Conservation (phyloP, 208 protist genomes). For the Wallacemonas sp. region DNA sequence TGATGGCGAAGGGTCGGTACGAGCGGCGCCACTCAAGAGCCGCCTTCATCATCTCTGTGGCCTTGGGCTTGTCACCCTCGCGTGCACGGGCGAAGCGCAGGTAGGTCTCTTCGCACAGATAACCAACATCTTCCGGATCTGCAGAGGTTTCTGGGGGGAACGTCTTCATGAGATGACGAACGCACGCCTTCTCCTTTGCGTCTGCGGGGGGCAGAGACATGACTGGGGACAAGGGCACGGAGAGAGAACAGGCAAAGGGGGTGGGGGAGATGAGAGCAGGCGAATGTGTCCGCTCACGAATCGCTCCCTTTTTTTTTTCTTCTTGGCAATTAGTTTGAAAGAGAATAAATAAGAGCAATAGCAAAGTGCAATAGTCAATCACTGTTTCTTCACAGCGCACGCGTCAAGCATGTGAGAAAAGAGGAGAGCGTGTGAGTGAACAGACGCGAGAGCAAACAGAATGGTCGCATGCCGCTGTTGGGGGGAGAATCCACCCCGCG, state of each 20-base stretch:
- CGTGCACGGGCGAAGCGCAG: conserved; percentile 59
- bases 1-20: conserved; percentile 51
- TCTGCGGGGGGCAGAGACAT: conserved; percentile 17
- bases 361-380: no score
- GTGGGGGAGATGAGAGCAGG: neutral
- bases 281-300: no score
- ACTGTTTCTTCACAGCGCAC: no score
- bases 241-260: neutral
- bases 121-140: conserved; percentile 34
- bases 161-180: conserved; percentile 26
- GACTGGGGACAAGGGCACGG: neutral
- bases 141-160: conserved; percentile 26
- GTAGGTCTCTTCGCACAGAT: conserved; percentile 53
- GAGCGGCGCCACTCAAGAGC: conserved; percentile 54
- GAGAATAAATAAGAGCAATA: neutral
- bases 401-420: no score
- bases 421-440: no score
- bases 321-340: neutral
- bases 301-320: no score
- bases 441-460: no score
- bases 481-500: no score
- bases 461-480: no score
- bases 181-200: conserved; percentile 40
- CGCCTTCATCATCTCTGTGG: conserved; percentile 34
- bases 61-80: conserved; percentile 38